Evolutionary conservation across 1,139 yeast genomes (phyloP).

Genomic region (Meyerozyma carpophila): DNA sequence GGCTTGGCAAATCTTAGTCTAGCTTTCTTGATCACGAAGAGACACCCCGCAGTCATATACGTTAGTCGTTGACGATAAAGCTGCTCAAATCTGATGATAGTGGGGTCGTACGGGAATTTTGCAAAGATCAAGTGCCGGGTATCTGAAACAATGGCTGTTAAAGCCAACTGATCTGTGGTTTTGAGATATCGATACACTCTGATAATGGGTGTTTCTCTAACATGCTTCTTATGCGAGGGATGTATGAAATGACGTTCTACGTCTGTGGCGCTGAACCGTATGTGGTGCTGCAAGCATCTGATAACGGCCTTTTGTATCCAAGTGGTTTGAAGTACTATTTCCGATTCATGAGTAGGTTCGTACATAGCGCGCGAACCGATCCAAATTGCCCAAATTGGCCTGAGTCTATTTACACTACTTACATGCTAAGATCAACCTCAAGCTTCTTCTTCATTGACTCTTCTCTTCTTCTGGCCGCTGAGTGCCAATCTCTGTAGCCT

Average conservation of each 20-base stretch:
- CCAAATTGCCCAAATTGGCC: background rate
- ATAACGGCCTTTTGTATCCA: background rate
- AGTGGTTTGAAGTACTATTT: background rate
- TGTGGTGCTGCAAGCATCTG: background rate
- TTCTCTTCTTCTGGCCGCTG: conserved; percentile 12
- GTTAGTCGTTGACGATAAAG: conserved; percentile 28
- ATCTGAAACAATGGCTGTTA: conserved; percentile 30
- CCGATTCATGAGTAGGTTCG: background rate
- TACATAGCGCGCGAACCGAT: background rate
- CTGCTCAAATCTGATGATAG: conserved; percentile 26
- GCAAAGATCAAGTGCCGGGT: conserved; percentile 25
- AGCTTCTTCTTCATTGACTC: conserved; percentile 12
- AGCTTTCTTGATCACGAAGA: conserved; percentile 22
- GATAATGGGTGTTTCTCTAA: conserved; percentile 20
- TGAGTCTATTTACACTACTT: background rate
- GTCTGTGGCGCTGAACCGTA: conserved; percentile 9
- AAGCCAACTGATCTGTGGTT: conserved; percentile 13
- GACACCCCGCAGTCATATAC: conserved; percentile 19
- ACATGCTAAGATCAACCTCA: background rate
- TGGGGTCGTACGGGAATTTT: conserved; percentile 21
- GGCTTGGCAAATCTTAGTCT: conserved; percentile 18
- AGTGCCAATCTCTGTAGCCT: conserved; percentile 24
- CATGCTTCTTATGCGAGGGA: conserved; percentile 4
- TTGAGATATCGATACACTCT: conserved; percentile 22
- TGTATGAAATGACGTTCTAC: conserved; percentile 16